These are phyloP conservation scores for Thyridium curvatum DNA, from an alignment of 2,329 filamentous ascomycete species.

Conservation along the genomic window DNA sequence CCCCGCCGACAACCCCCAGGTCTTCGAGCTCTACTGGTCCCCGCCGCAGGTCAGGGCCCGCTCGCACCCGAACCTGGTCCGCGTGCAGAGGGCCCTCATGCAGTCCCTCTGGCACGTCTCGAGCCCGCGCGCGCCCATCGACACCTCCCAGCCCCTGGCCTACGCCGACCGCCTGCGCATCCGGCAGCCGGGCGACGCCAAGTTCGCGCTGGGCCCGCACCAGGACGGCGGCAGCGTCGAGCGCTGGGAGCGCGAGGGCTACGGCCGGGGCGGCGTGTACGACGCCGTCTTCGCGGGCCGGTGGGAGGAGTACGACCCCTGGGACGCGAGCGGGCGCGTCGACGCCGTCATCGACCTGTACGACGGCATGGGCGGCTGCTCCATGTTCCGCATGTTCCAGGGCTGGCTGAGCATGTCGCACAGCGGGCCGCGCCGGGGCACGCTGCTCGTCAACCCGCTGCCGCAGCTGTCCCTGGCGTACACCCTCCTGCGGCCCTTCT, in stretches of 20 bases:
- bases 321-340: constrained; percentile 67
- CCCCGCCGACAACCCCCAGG: constrained; percentile 58
- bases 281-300: constrained; percentile 63
- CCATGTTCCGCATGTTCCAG: constrained; percentile 83
- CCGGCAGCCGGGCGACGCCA: constrained; percentile 61
- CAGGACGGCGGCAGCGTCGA: constrained; percentile 70
- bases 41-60: constrained; percentile 61
- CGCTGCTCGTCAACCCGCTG: constrained; percentile 75
- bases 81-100: constrained; percentile 57
- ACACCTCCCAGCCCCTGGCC: constrained; percentile 43
- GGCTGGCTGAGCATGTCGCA: constrained; percentile 79
- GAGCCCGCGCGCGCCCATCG: constrained; percentile 25
- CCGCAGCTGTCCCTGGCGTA: constrained; percentile 73
- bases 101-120: constrained; percentile 51
- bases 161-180: constrained; percentile 72
- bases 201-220: constrained; percentile 68
- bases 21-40: constrained; percentile 74
- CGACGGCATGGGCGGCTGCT: constrained; percentile 73
- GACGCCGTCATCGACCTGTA: constrained; percentile 69
- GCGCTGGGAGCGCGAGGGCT: constrained; percentile 66
- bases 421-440: constrained; percentile 70
- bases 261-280: constrained; percentile 64
- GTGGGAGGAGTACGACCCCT: constrained; percentile 81
- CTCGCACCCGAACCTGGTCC: constrained; percentile 57
- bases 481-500: constrained; percentile 77